Evolutionary conservation across 1,139 yeast genomes (phyloP), one percentile per base, ranked within the genome.

Genomic region (Hansenula lynferdii): DNA sequence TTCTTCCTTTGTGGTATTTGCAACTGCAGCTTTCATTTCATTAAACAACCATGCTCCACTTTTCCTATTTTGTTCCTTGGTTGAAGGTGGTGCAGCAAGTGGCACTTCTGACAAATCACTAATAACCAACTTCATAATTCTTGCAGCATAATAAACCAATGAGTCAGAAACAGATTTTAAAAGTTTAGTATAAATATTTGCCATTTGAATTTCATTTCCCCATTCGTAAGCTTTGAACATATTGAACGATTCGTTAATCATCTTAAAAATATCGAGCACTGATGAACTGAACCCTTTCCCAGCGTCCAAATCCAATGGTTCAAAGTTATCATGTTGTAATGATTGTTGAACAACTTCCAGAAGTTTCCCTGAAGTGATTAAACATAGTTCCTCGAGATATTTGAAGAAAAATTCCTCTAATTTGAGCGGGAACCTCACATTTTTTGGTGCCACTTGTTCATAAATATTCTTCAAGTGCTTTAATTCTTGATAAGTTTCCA

Each of bases 101-200:
- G 53, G 54, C 11, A 50, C 73, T 40, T 67, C 72, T 33, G 61
- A 65, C 35, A 76, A 60, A 39, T 81, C 92, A 22, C 58, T 62
- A 38, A 67, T 63, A 22, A 80, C 73, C 43, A 67, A 60, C 8
- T 59, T 64, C n/a, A 76, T 58, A 6, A 82, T 55, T 15, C 60
- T 56, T 12, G 64, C 58, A 1, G 83, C 67, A 57, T 85, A 86
- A 29, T 59, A 61, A 28, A 76, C 65, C 3, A 80, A 62, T 0
- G 85, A 80, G 33, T 75, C 77, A 1, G 92, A 77, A 23, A 84
- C 72, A 15, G 80, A 70, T 46, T 76, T 77, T 49, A 84, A 64
- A 19, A 85, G 53, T 1, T 65, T 57, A 0, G 94, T 83, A 38
- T 76, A 70, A 2, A 82, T 58, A 44, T 68, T 68, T 1, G 92